Base-by-base conservation (phyloP, 768 basidiomycete species). In the Pholiota conissans region DNA sequence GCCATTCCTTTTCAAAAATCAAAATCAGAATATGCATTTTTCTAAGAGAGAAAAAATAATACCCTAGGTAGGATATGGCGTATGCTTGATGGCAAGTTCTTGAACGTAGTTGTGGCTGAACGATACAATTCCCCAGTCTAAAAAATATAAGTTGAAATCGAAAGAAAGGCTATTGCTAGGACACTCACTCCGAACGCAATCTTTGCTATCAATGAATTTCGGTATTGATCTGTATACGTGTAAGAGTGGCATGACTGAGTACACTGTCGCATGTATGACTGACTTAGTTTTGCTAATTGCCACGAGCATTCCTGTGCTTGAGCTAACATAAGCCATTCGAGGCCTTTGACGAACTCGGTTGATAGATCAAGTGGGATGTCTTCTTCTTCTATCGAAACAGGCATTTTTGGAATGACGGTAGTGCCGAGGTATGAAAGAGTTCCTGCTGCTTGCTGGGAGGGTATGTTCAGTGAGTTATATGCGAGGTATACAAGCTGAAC, bases 231-330 rank as follows among this genome's bases (percentile, higher is more conserved):
- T 84, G 61, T 11, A 6, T 13, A 30, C 13, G 9, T 45, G 3
- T 9, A 8, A 45, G 13, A 20, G n/a, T 20, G 28, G 26, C 37
- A 27, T n/a, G n/a, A n/a, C n/a, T n/a, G n/a, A n/a, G n/a, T n/a
- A n/a, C n/a, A n/a, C n/a, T n/a, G n/a, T n/a, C n/a, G n/a, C n/a
- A n/a, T n/a, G n/a, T n/a, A n/a, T n/a, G 10, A 59, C 79, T 64
- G 64, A 93, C 94, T 91, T 57, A 91, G 73, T 67, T 89, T 87
- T 14, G 95, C 95, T 62, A 89, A 83, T 68, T 96, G 95, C 95
- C 95, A 98, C 39, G 87, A 93, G 67, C 93, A 96, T 74, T 99
- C 97, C 63, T 98, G 96, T 1, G 95, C 95, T 71, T 98, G 93
- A 0, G 94, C 94, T 4, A 95, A 80, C 84, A 93, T 89, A 55